A percentile compares a stretch with the other conserved stretches of the same genome.
phyloP scores from a whole-genome alignment of 371 early-diverging fungal species.

The Catenaria anguillulae region DNA sequence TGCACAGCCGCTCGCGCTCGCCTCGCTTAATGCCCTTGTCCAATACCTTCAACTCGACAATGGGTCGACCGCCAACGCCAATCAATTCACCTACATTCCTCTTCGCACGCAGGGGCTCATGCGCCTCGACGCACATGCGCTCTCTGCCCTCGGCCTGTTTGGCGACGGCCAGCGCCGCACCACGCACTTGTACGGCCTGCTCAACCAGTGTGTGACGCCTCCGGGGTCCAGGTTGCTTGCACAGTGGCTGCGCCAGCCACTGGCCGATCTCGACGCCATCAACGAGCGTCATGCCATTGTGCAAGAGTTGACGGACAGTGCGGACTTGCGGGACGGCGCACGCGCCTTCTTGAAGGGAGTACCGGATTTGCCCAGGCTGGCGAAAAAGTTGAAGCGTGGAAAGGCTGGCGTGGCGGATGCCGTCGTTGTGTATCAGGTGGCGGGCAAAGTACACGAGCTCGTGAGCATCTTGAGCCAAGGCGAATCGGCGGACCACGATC shows the following conservation, averaged over 20 bases:
- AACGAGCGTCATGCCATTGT: conserved; percentile 63
- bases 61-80: conserved; percentile 59
- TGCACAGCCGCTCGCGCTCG: not conserved
- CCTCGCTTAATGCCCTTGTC: not conserved
- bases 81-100: conserved; percentile 45
- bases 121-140: conserved; percentile 81
- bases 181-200: conserved; percentile 68
- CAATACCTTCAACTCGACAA: conserved; percentile 34
- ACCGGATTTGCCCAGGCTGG: conserved; percentile 77
- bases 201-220: conserved; percentile 79
- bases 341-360: conserved; percentile 58
- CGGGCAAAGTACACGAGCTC: too few relatives aligned
- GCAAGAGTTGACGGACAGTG: conserved; percentile 49
- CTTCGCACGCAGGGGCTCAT: conserved; percentile 80
- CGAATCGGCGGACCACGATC: too few relatives aligned
- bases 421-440: conserved; percentile 75
- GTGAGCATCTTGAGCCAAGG: too few relatives aligned
- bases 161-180: conserved; percentile 48
- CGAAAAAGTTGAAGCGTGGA: conserved; percentile 64
- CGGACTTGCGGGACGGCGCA: conserved; percentile 50
- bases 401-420: conserved; percentile 79
- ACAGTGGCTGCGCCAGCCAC: conserved; percentile 91
- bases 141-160: conserved; percentile 73
- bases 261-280: conserved; percentile 57
- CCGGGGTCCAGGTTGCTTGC: conserved; percentile 75